These are phyloP conservation scores for Tulasnella sp. DNA, from an alignment of 768 basidiomycete species.

Conservation along the genomic window DNA sequence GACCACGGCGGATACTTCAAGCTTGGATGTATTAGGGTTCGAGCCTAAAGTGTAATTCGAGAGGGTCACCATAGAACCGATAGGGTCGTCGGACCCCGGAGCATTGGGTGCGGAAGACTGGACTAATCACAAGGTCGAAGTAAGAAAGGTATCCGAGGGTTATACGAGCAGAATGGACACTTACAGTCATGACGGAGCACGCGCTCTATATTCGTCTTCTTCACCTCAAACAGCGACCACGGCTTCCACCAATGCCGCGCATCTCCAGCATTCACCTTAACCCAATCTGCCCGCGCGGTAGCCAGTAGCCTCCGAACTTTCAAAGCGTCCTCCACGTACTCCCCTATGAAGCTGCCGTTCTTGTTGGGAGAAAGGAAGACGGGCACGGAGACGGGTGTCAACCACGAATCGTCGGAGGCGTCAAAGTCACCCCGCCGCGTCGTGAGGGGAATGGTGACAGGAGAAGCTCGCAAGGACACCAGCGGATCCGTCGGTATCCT, in stretches of 20 bases:
- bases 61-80: conserved; percentile 17
- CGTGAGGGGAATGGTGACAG: conserved; percentile 30
- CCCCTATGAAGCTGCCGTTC: conserved; percentile 11
- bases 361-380: conserved; percentile 5
- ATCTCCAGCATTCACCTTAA: conserved; percentile 18
- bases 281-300: conserved; percentile 11
- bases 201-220: conserved; percentile 3
- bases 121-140: conserved; percentile 10
- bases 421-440: conserved; percentile 19
- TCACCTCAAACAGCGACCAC: conserved; percentile 13
- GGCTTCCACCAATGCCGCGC: conserved; percentile 27
- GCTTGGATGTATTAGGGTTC: neutral
- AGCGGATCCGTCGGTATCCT: conserved; percentile 28
- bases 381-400: conserved; percentile 26
- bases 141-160: neutral
- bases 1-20: conserved; percentile 11
- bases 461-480: neutral
- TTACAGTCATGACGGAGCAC: conserved; percentile 23
- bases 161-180: neutral
- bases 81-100: conserved; percentile 3
- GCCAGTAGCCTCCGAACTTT: conserved; percentile 23
- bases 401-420: conserved; percentile 27
- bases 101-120: neutral
- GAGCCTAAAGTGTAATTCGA: conserved; percentile 14
- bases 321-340: conserved; percentile 24